Evolutionary conservation across 495 filamentous ascomycete species (phyloP).

Genomic region (Xylaria nigripes): DNA sequence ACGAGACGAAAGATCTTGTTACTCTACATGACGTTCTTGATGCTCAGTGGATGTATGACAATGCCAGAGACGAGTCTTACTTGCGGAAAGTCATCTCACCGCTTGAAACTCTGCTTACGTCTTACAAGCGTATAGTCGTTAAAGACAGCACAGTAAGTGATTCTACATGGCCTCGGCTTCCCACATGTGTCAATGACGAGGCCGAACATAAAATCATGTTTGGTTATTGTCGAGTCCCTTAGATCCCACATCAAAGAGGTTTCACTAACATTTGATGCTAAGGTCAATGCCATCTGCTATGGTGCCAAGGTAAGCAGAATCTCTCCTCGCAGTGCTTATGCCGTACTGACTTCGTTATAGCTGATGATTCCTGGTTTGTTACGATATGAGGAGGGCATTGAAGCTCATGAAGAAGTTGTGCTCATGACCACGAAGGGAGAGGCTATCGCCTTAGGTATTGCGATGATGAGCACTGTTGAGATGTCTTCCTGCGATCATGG

Average conservation of each 20-base stretch:
- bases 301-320: constrained; percentile 72
- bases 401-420: constrained; percentile 86
- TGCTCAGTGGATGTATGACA: constrained; percentile 89
- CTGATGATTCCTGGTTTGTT: constrained; percentile 84
- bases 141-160: constrained; percentile 64
- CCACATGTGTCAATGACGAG: background rate
- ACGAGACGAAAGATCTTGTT: constrained; percentile 77
- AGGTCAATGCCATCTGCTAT: constrained; percentile 88
- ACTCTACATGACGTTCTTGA: constrained; percentile 94
- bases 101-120: constrained; percentile 80
- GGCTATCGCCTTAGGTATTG: constrained; percentile 90
- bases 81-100: constrained; percentile 83
- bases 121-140: constrained; percentile 92
- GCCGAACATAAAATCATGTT: no score
- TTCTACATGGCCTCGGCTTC: background rate
- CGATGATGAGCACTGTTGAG: constrained; percentile 91
- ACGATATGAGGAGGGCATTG: constrained; percentile 80
- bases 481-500: constrained; percentile 91
- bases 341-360: background rate
- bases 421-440: constrained; percentile 98
- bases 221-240: no score
- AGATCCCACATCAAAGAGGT: background rate
- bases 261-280: constrained; percentile 18
- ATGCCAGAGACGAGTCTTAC: constrained; percentile 79
- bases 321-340: background rate